These are phyloP conservation scores for Ascochyta clinopodiicola DNA, from an alignment of 2,329 filamentous ascomycete genomes.

Conservation along the genomic window DNA sequence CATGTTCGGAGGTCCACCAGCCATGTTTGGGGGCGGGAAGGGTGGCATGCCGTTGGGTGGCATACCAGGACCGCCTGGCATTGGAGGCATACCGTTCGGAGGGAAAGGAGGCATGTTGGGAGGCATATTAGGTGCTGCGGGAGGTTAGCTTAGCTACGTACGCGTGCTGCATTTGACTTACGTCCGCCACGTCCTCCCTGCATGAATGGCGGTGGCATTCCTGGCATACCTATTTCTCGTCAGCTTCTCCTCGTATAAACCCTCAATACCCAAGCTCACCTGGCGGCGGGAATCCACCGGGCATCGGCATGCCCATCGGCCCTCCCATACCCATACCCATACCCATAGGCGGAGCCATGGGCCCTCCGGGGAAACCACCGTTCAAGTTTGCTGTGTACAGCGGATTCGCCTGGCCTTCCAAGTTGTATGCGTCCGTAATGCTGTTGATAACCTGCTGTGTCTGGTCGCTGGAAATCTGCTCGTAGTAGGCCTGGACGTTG, in stretches of 20 bases:
- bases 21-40: slow-evolving; percentile 48
- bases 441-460: slow-evolving; percentile 98
- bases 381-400: slow-evolving; percentile 67
- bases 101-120: slow-evolving; percentile 43
- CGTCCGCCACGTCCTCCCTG: slow-evolving; percentile 48
- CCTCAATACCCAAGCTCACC: background rate
- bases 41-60: slow-evolving; percentile 46
- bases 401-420: slow-evolving; percentile 90
- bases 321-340: slow-evolving; percentile 33
- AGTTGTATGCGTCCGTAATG: slow-evolving; percentile 94
- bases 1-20: slow-evolving; percentile 33
- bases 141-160: background rate
- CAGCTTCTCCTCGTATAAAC: slow-evolving; percentile 5
- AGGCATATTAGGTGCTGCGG: slow-evolving; percentile 36
- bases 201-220: slow-evolving; percentile 50
- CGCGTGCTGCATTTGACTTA: slow-evolving; percentile 25
- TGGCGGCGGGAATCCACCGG: slow-evolving; percentile 28
- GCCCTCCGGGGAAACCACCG: slow-evolving; percentile 54
- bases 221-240: slow-evolving; percentile 37
- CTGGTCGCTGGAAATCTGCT: slow-evolving; percentile 98
- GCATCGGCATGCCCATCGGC: slow-evolving; percentile 29
- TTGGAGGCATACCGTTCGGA: slow-evolving; percentile 45
- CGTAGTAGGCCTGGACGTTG: slow-evolving; percentile 98
- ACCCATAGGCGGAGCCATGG: slow-evolving; percentile 23
- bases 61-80: slow-evolving; percentile 26